Percentiles rank a stretch among this genome's conserved stretches.
phyloP scores from a whole-genome alignment of 2,329 filamentous ascomycete genomes.

The Aspergillus vadensis region DNA sequence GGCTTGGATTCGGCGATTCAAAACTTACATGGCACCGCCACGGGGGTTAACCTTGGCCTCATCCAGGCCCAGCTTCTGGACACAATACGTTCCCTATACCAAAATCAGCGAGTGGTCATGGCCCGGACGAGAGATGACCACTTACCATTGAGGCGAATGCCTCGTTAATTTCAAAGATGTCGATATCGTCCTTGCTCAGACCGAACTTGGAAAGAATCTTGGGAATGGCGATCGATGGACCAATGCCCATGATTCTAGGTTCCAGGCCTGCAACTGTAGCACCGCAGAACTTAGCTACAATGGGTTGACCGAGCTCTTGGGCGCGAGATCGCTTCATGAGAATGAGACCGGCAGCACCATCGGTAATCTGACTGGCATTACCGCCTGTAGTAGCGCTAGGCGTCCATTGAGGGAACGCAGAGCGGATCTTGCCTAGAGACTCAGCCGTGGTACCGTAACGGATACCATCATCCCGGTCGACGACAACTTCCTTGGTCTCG shows the following conservation, averaged over 20 bases:
- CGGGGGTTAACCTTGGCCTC: conserved; percentile 89
- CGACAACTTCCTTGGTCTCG: conserved; percentile 74
- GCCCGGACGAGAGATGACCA: background rate
- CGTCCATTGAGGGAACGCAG: conserved; percentile 74
- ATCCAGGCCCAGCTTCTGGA: conserved; percentile 78
- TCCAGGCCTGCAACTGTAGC: conserved; percentile 81
- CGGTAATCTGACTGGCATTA: conserved; percentile 88
- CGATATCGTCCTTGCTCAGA: conserved; percentile 54
- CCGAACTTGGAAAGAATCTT: conserved; percentile 82
- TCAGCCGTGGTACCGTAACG: conserved; percentile 80
- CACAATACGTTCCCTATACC: conserved; percentile 81
- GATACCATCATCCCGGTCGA: conserved; percentile 81
- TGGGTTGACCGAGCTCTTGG: conserved; percentile 76
- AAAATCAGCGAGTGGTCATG: conserved; percentile 8
- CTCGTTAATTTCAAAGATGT: conserved; percentile 67
- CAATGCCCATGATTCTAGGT: conserved; percentile 89
- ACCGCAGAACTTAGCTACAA: conserved; percentile 85
- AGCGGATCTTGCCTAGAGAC: conserved; percentile 77
- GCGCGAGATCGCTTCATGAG: conserved; percentile 90
- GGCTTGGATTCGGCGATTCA: background rate
- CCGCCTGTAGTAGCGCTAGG: conserved; percentile 88
- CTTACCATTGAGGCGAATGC: conserved; percentile 72
- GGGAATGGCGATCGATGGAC: conserved; percentile 88
- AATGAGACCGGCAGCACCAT: conserved; percentile 87
- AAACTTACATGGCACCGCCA: conserved; percentile 73